Conservation (phyloP, 169 alveolate genomes). For the Eimeria maxima region DNA sequence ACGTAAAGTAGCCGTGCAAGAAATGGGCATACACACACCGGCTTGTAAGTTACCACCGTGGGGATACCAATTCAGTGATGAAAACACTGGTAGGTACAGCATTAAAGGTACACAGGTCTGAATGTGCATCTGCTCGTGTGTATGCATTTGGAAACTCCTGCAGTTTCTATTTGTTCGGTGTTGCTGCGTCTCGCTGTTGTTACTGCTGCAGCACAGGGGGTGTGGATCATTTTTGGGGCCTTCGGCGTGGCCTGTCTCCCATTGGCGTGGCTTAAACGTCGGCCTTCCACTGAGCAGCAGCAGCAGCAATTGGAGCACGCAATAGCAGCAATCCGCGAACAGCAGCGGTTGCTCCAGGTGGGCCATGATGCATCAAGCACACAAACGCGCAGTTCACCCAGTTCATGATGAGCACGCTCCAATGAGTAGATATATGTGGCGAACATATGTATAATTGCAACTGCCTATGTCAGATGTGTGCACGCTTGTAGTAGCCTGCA, state of each 20-base stretch:
- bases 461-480: neutral
- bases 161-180: neutral
- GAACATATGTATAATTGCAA: neutral
- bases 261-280: conserved; percentile 31
- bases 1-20: neutral
- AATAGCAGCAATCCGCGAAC: conserved; percentile 22
- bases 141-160: neutral
- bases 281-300: conserved; percentile 42
- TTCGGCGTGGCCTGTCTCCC: conserved; percentile 47
- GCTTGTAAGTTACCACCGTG: neutral
- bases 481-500: neutral
- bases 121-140: neutral
- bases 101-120: neutral
- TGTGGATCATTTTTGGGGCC: conserved; percentile 69
- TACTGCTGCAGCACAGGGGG: conserved; percentile 50
- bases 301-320: conserved; percentile 57
- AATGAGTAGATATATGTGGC: neutral
- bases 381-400: neutral
- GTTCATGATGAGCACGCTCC: neutral
- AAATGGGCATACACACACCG: neutral
- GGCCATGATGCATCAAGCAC: neutral
- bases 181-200: conserved; percentile 7
- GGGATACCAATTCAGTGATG: neutral
- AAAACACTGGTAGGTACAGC: neutral
- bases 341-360: conserved; percentile 60